Evolutionary conservation across 2,329 filamentous ascomycete species (phyloP), one percentile per base, ranked within the genome.

Genomic region (Beauveria varroae): DNA sequence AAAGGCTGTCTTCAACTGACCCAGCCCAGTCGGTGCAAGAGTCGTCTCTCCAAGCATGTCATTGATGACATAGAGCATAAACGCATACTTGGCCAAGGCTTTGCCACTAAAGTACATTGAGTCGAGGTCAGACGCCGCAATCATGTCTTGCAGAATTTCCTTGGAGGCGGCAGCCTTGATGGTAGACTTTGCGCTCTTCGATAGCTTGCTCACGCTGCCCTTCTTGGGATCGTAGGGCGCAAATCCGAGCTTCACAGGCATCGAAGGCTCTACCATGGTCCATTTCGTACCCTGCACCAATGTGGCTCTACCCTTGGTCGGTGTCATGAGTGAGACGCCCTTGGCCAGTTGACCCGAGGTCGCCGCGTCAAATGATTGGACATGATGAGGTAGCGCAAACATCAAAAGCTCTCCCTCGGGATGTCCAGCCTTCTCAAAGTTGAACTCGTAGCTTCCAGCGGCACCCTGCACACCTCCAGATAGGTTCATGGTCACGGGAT

Each of bases 41-140:
- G 74, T 75, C 41, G 75, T 72, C 65, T 91, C 83, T 12, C 79
- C 78, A 6, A 89, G 72, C 64, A 93, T 73, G 65, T 89, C 82
- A 63, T 86, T 78, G 47, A 86, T 79, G 0, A 86, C 83, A 67
- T 89, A 87, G 44, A 90, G 75, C 30, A 93, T 77, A 18, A 79
- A 78, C 1, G 88, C 90, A 72, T 91, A 93, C 71, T 93, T 93
- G 64, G 86, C 88, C 20, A 95, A 75, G 1, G 86, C 84, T 79
- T 93, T 98, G 67, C 95, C 95, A 67, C 89, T 90, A 73, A 88
- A 97, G 74, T 98, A 98, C 86, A 96, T 93, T 43, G 91, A 96
- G 70, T 93, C 84, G 41, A 90, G 78, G 65, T 95, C 84, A 5
- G 86, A 85, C 69, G 95, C 87, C 0, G 78, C 76, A n/a, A 78